Percentiles rank a stretch among this genome's conserved stretches.
These are phyloP conservation scores for Mycena galopus DNA, from an alignment of 768 basidiomycete genomes.

Conservation along the genomic window DNA sequence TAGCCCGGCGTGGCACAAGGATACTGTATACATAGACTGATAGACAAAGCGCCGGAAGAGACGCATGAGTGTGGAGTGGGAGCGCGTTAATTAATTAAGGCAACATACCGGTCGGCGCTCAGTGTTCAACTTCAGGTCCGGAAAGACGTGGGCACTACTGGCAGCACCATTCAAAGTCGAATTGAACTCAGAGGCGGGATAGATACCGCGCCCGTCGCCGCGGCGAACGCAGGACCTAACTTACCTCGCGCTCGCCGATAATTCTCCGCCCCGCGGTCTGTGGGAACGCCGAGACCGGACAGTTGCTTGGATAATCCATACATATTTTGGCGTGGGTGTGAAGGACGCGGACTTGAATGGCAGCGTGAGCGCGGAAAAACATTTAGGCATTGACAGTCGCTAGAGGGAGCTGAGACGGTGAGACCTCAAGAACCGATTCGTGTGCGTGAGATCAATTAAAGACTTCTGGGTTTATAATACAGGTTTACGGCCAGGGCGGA, in stretches of 20 bases:
- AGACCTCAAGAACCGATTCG: too few species aligned
- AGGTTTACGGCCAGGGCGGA: too few species aligned
- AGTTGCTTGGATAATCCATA: neutral
- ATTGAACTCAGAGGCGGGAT: too few species aligned
- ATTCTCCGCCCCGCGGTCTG: neutral
- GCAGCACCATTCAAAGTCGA: too few species aligned
- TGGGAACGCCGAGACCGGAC: neutral
- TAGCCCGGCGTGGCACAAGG: neutral
- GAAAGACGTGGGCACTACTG: too few species aligned
- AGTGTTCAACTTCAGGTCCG: neutral
- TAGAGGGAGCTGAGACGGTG: too few species aligned
- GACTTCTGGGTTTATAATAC: neutral
- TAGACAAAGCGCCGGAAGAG: neutral
- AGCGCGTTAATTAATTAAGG: conserved; percentile 2
- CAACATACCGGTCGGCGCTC: neutral
- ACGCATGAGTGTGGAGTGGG: conserved; percentile 13
- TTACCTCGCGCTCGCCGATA: neutral
- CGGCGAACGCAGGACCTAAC: neutral
- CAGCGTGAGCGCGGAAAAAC: neutral
- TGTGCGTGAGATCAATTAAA: neutral
- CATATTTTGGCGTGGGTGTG: neutral
- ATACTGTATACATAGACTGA: neutral
- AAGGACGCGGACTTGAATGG: neutral
- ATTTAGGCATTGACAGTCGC: neutral
- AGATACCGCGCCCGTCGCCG: too few species aligned